Conservation (phyloP, 2,329 filamentous ascomycete species). For the Beauveria medogensis region DNA sequence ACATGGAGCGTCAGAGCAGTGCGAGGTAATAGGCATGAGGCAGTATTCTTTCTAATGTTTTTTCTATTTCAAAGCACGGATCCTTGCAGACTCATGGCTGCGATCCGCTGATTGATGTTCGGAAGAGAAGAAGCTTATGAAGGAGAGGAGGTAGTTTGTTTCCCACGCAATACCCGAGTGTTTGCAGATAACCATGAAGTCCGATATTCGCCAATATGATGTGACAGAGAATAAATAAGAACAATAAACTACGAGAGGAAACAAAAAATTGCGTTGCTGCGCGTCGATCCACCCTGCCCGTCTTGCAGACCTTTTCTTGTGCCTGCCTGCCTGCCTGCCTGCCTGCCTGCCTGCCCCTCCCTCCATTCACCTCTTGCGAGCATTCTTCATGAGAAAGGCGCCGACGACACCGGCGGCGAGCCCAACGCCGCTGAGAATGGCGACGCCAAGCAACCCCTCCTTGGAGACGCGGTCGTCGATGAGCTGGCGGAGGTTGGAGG, state of each 20-base stretch:
- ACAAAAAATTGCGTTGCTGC: background rate
- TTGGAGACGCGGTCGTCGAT: slow-evolving; percentile 96
- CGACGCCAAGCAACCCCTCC: slow-evolving; percentile 88
- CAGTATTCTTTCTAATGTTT: background rate
- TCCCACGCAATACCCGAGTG: slow-evolving; percentile 1
- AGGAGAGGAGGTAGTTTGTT: background rate
- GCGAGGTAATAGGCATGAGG: background rate
- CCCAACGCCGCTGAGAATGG: slow-evolving; percentile 87
- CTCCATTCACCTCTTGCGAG: slow-evolving; percentile 44
- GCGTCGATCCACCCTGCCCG: background rate
- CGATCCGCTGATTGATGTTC: background rate
- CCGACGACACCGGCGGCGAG: slow-evolving; percentile 91
- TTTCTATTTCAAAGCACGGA: background rate
- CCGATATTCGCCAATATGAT: slow-evolving; percentile 1
- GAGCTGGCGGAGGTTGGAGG: slow-evolving; percentile 72
- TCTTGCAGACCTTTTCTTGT: background rate
- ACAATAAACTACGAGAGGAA: background rate
- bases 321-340: too few relatives aligned
- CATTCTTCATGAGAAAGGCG: slow-evolving; percentile 73
- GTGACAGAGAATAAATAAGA: background rate
- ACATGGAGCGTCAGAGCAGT: background rate
- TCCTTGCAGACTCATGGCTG: background rate
- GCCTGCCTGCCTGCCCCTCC: too few relatives aligned
- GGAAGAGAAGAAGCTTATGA: background rate
- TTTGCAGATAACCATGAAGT: background rate